Conservation (phyloP, 2,329 filamentous ascomycete genomes). For the Diplodia seriata region DNA sequence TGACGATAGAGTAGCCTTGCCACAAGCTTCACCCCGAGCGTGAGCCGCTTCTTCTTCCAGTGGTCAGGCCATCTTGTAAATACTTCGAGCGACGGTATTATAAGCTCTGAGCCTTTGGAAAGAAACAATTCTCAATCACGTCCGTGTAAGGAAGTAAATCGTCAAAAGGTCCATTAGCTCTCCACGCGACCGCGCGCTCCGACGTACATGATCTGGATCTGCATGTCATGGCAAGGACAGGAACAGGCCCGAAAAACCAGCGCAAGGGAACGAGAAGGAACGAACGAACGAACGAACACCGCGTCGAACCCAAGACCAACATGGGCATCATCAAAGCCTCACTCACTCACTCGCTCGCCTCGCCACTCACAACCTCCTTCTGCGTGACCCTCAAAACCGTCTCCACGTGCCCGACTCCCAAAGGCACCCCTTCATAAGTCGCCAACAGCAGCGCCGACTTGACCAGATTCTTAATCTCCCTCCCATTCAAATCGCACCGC, state of each 20-base stretch:
- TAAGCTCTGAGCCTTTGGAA: too few species aligned
- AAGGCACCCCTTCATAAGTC: neutral
- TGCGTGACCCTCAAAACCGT: neutral
- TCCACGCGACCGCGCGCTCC: too few species aligned
- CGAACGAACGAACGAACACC: too few species aligned
- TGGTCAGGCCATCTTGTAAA: neutral
- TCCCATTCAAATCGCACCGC: neutral
- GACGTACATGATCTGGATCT: too few species aligned
- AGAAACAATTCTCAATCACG: neutral
- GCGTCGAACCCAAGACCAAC: too few species aligned
- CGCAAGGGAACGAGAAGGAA: too few species aligned
- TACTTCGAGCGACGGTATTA: too few species aligned
- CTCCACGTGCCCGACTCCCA: constrained; percentile 1
- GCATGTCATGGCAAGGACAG: too few species aligned
- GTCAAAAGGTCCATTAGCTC: too few species aligned
- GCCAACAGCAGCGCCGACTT: constrained; percentile 19
- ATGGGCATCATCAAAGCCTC: too few species aligned
- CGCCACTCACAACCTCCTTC: neutral
- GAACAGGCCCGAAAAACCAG: too few species aligned
- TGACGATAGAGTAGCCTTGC: constrained; percentile 66
- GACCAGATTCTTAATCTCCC: constrained; percentile 17
- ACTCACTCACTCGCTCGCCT: neutral
- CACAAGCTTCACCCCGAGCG: constrained; percentile 91
- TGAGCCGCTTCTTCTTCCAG: constrained; percentile 70
- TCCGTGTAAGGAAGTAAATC: too few species aligned